A percentile compares a stretch with the other conserved stretches of the same genome.
Conservation (phyloP, 495 filamentous ascomycete genomes). For the Lineolata rhizophorae region DNA sequence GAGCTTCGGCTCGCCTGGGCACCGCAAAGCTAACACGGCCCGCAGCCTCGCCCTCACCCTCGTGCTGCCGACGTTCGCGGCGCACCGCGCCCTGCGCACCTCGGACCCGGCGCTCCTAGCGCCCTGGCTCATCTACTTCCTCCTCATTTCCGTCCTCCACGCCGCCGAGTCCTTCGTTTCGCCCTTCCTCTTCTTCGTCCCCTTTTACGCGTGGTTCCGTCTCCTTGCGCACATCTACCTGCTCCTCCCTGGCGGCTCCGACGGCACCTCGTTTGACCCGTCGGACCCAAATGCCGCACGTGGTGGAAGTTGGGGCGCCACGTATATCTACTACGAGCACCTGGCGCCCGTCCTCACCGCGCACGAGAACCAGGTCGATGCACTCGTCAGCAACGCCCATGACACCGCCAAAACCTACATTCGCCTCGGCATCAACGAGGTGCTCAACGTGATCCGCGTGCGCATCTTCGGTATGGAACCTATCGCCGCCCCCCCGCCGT, state of each 20-base stretch:
- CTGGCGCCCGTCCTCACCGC: conserved; percentile 72
- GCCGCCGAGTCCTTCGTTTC: conserved; percentile 71
- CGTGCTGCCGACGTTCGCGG: conserved; percentile 89
- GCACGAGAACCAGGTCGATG: conserved; percentile 79
- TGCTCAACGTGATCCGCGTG: conserved; percentile 56
- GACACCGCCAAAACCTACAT: conserved; percentile 65
- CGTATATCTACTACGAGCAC: conserved; percentile 59
- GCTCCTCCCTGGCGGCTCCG: conserved; percentile 87
- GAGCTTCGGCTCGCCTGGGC: conserved; percentile 1
- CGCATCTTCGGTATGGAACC: conserved; percentile 39
- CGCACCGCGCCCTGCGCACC: conserved; percentile 92
- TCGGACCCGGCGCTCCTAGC: conserved; percentile 75
- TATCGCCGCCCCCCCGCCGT: conserved; percentile 22
- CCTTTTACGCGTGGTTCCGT: conserved; percentile 87
- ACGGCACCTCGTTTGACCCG: too few relatives aligned
- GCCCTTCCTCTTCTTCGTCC: conserved; percentile 73
- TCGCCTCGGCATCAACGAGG: conserved; percentile 51
- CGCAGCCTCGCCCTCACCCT: conserved; percentile 68
- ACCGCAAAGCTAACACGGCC: conserved; percentile 10
- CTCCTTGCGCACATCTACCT: conserved; percentile 80
- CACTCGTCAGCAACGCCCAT: conserved; percentile 62
- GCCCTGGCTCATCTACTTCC: conserved; percentile 99
- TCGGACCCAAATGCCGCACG: too few relatives aligned
- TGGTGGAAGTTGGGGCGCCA: conserved; percentile 57
- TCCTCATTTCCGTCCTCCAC: conserved; percentile 61